Percentiles rank a stretch among this genome's conserved stretches.
phyloP scores from a whole-genome alignment of 495 filamentous ascomycete genomes.

The Aspergillus saccharolyticus region DNA sequence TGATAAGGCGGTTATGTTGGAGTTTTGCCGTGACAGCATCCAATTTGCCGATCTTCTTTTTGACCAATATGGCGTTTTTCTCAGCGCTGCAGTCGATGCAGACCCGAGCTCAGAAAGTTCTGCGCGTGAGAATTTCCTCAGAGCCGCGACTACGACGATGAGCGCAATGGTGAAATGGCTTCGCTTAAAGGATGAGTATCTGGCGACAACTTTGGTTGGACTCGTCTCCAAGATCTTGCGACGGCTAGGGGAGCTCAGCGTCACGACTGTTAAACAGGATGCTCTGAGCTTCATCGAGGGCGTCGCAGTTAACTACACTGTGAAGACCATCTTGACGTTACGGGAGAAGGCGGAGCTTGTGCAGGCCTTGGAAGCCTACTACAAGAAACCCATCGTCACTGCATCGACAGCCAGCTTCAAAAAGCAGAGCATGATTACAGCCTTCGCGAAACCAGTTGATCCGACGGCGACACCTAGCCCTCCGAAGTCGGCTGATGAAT shows the following conservation, averaged over 20 bases:
- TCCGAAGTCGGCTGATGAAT: constrained; percentile 38
- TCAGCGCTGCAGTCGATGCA: constrained; percentile 54
- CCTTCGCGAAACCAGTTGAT: constrained; percentile 49
- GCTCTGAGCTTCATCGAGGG: constrained; percentile 58
- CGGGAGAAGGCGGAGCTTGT: constrained; percentile 80
- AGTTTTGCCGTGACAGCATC: constrained; percentile 91
- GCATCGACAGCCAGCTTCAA: constrained; percentile 45
- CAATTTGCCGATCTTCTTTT: constrained; percentile 84
- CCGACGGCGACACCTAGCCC: constrained; percentile 29
- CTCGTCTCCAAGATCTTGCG: constrained; percentile 66
- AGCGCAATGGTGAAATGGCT: constrained; percentile 74
- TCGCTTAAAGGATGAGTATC: constrained; percentile 73
- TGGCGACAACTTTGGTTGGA: constrained; percentile 68
- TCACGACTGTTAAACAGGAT: constrained; percentile 56
- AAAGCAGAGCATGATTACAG: constrained; percentile 64
- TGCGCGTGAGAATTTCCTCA: constrained; percentile 42
- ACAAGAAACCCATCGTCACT: constrained; percentile 50
- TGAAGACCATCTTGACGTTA: constrained; percentile 66
- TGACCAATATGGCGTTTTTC: constrained; percentile 72
- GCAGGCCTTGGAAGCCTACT: constrained; percentile 71
- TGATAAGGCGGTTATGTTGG: constrained; percentile 71
- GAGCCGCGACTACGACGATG: constrained; percentile 59
- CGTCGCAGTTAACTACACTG: constrained; percentile 50
- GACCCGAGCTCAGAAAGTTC: constrained; percentile 37
- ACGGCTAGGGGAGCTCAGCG: constrained; percentile 62